Base-by-base conservation (phyloP, 2,329 filamentous ascomycete species). In the Aspergillus melleus region DNA sequence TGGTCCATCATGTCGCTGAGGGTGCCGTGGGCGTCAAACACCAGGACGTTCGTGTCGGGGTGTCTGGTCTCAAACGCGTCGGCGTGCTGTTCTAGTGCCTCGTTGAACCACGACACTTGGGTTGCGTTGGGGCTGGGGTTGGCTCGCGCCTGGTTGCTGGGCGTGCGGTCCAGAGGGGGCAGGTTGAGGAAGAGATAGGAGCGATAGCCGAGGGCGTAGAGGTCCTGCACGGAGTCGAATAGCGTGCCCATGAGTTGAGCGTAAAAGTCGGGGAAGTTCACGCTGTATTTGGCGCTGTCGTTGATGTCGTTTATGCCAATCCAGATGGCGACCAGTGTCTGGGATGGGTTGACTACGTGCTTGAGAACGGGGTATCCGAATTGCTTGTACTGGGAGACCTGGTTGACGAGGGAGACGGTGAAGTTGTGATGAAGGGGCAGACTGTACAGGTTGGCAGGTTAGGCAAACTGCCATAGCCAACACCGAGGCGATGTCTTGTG, bases 251-350 rank as follows among this genome's bases (percentile, higher is more conserved):
- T 75, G 5, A 84, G 68, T 11, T 70, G 66, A 4, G 77, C 69
- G 66, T 84, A 84, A 63, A 82, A 78, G 0, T 66, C 70, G 3
- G 75, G 72, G 61, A 83, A 84, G 11, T 76, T 72, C 12, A 79
- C 74, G 32, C 72, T 74, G 52, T 77, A 79, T 46, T 78, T 76
- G 14, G 71, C 74, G 6, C 79, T 78, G 66, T 86, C 83, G 62
- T 76, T 77, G 61, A 86, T 83, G 58, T 86, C 84, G 66, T 86
- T 86, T 60, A 86, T 73, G 2, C 82, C 84, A 50, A 86, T 86
- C 79, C 81, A 86, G 42, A 84, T 68, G 2, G 79, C 79, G 0
- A 84, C 76, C 1, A 86, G 72, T 1, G 80, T 76, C 19, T 58
- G 70, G 4, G 71, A 63, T 16, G 76, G 70, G 10, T 60, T 22